Evolutionary conservation across 2,329 filamentous ascomycete genomes (phyloP), one percentile per base, ranked within the genome.

Genomic region (Nemania sp.): DNA sequence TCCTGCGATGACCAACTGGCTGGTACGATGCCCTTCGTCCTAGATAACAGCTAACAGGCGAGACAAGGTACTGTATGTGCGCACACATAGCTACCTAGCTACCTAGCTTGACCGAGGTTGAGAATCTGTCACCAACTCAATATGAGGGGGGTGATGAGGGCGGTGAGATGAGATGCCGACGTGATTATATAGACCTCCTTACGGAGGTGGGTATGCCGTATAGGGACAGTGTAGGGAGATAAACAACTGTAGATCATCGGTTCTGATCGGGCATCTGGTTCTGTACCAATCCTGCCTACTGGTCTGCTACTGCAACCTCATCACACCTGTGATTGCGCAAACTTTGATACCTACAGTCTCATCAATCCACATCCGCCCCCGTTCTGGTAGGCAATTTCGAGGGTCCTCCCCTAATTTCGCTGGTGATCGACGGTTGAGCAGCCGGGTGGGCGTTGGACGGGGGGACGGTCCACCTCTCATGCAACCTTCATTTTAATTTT

Each of bases 381-480:
- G 20, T 45, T 66, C 41, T 55, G 64, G 58, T 54, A 66, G 58
- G 66, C 53, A 69, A 72, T 72, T 71, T 72, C 64, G 56, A 66
- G 66, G 66, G 62, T 66, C 66, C 58, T 69, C 68, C 60, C n/a
- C 60, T 68, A 65, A 70, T 73, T 71, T 69, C 62, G 62, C 52
- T 70, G 66, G 47, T 53, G 69, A 72, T 72, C 70, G 70, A 72
- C 70, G 59, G 67, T 68, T 59, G 61, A 65, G 66, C 32, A 63
- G 66, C 62, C 59, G 67, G 63, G 64, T 63, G 67, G 63, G 27
- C 27, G 45, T 38, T 58, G 45, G 22, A 57, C 43, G 55, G 60
- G 22, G n/a, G 18, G 18, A 0, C 15, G 45, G 4, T 22, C 69
- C 69, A 67, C 64, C 15, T 65, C 24, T 32, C 26, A 54, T 67